These are phyloP conservation scores for Saccharomycopsis lassenensis DNA, from an alignment of 805 yeast genomes.

Conservation along the genomic window DNA sequence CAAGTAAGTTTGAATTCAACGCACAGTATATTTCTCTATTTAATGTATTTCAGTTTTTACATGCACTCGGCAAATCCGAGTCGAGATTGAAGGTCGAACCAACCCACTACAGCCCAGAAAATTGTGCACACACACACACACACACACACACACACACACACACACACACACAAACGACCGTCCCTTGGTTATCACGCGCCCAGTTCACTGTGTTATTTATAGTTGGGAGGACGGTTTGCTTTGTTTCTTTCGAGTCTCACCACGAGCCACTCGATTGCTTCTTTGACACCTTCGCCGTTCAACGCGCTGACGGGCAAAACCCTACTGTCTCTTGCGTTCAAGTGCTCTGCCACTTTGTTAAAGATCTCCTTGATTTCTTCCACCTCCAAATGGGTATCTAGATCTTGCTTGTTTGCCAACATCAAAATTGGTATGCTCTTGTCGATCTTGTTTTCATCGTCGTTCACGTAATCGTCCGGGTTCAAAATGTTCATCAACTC, in stretches of 20 bases:
- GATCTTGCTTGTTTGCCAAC: constrained; percentile 93
- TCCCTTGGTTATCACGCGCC: no score
- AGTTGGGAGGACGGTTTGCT: constrained; percentile 47
- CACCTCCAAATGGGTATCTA: constrained; percentile 57
- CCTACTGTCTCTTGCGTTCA: constrained; percentile 85
- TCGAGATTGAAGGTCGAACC: no score
- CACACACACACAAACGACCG: no score
- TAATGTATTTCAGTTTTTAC: no score
- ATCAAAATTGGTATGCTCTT: constrained; percentile 71
- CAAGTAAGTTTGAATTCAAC: no score
- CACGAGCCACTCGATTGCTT: constrained; percentile 83
- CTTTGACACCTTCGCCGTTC: constrained; percentile 71
- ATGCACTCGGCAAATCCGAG: no score
- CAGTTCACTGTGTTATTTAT: no score
- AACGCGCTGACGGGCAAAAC: constrained; percentile 85
- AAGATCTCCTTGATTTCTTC: constrained; percentile 75
- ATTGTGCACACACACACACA: no score
- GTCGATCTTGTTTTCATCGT: constrained; percentile 32
- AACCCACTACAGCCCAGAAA: no score
- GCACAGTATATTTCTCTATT: no score
- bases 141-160: no score
- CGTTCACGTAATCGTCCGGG: constrained; percentile 12
- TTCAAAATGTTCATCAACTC: constrained; percentile 28
- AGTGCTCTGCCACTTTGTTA: constrained; percentile 68
- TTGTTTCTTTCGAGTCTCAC: constrained; percentile 59